Percentiles rank a stretch among this genome's conserved stretches.
Evolutionary conservation across 352 stramenopile species (phyloP).

Genomic region (Phytophthora tubulina): DNA sequence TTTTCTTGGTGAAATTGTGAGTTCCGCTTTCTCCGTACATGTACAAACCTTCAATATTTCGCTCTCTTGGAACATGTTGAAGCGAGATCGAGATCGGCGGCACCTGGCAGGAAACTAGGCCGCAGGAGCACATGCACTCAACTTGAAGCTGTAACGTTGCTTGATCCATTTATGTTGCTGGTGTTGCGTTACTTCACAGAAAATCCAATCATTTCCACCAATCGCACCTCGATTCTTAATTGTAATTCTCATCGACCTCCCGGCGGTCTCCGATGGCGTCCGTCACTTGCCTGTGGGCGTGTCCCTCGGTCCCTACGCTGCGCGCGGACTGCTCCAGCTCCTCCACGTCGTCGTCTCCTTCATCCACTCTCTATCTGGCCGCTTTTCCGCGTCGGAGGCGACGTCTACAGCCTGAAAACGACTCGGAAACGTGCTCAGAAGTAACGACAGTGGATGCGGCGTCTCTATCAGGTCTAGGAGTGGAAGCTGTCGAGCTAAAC

Average conservation of each 20-base stretch:
- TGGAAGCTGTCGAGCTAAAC: conserved; percentile 15
- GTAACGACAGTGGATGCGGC: conserved; percentile 28
- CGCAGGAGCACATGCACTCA: neutral
- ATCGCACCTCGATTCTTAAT: conserved; percentile 6
- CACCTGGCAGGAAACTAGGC: too few relatives aligned
- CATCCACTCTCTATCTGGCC: conserved; percentile 20
- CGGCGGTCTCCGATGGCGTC: conserved; percentile 12
- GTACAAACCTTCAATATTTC: neutral
- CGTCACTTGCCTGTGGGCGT: conserved; percentile 20
- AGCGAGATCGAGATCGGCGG: too few relatives aligned
- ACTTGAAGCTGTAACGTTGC: conserved; percentile 1
- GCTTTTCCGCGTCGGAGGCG: conserved; percentile 10
- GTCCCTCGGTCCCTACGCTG: conserved; percentile 31
- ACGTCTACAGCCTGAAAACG: conserved; percentile 11
- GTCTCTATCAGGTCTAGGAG: conserved; percentile 20
- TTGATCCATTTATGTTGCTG: neutral
- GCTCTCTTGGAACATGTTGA: too few relatives aligned
- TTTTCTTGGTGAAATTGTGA: too few relatives aligned
- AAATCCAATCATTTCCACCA: conserved; percentile 2
- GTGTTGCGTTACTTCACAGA: conserved; percentile 8
- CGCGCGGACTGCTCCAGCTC: conserved; percentile 13
- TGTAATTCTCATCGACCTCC: conserved; percentile 14
- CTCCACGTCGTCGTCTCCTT: neutral
- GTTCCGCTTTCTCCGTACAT: neutral
- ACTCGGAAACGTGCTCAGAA: conserved; percentile 19